Base-by-base conservation (phyloP, 805 yeast species). In the Lachancea sp. region DNA sequence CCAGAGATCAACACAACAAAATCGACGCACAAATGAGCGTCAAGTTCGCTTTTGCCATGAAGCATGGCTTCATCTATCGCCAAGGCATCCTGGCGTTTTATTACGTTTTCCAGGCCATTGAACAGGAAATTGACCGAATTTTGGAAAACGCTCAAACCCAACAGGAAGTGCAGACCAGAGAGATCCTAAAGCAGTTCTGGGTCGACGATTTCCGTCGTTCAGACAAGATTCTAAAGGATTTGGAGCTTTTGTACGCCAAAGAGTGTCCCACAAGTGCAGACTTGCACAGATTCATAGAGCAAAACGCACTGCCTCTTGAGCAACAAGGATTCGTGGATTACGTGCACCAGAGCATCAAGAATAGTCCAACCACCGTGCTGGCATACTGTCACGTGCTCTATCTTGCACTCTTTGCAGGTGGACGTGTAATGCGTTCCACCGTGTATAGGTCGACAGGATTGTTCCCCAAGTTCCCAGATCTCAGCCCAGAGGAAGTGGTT, bases 381-480 rank as follows among this genome's bases (percentile, higher is more conserved):
- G 93, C 95, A 4, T 86, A 86, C 63, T 78, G 87, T 69, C 95
- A 86, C 60, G 93, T 85, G 39, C 74, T 86, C 78, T 86, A 86
- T 65, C 67, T 86, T 58, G 95, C 93, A 0, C 72, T 86, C 41
- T 86, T 86, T 68, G 95, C 95, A 1, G 95, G 95, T 41, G 95
- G 95, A 15, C 72, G 81, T 50, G 71, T 86, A 29, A 73, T 87
- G 78, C 69, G 82, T 48, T 79, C 89, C 0, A 75, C 80, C 15
- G 65, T 86, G 25, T 70, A 81, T 41, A 77, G 74, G 56, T 81
- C 88, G 19, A 67, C 82, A 5, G 86, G 89, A 2, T 64, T 85
- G 45, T 84, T 85, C 72, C 95, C 95, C 9, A 81, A 81, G 53
- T 76, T 81, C 38, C 77, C 77, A 44, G 87, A 86, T 22, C 70